phyloP scores from a whole-genome alignment of 2,329 filamentous ascomycete species.

The Zasmidium cellare region DNA sequence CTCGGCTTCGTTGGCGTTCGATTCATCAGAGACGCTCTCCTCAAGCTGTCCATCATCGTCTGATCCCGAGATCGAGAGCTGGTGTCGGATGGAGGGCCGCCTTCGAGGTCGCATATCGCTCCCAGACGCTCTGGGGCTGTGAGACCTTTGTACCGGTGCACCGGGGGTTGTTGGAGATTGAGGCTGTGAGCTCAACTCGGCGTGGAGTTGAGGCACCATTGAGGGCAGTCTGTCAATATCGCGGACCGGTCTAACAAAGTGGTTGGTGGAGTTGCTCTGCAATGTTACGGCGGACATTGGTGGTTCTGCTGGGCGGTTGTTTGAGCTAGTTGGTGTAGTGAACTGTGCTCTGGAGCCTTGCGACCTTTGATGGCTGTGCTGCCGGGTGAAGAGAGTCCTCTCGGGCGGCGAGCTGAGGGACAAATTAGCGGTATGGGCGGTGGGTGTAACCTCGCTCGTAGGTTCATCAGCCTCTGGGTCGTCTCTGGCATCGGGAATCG shows the following conservation, averaged over 20 bases:
- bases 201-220: constrained; percentile 70
- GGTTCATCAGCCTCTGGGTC: constrained; percentile 52
- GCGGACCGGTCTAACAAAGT: constrained; percentile 75
- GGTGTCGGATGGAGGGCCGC: constrained; percentile 84
- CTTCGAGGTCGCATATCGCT: constrained; percentile 61
- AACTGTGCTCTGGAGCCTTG: constrained; percentile 38
- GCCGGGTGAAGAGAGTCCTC: constrained; percentile 63
- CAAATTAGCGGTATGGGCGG: constrained; percentile 52
- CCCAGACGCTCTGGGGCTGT: constrained; percentile 45
- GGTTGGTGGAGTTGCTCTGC: constrained; percentile 26
- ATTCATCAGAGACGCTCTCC: constrained; percentile 76
- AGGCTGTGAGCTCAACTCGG: constrained; percentile 79
- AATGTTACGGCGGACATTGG: constrained; percentile 32
- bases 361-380: constrained; percentile 51
- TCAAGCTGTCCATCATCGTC: constrained; percentile 84
- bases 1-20: constrained; percentile 72
- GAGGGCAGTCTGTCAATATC: constrained; percentile 81
- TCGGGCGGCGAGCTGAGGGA: constrained; percentile 71
- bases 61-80: constrained; percentile 82
- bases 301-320: constrained; percentile 21
- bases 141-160: constrained; percentile 59
- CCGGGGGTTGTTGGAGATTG: constrained; percentile 86
- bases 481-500: constrained; percentile 62
- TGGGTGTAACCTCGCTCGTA: constrained; percentile 61
- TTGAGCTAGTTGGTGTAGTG: constrained; percentile 28